Conservation (phyloP, 192 early-diverging fungal genomes). For the Endogone sp. region DNA sequence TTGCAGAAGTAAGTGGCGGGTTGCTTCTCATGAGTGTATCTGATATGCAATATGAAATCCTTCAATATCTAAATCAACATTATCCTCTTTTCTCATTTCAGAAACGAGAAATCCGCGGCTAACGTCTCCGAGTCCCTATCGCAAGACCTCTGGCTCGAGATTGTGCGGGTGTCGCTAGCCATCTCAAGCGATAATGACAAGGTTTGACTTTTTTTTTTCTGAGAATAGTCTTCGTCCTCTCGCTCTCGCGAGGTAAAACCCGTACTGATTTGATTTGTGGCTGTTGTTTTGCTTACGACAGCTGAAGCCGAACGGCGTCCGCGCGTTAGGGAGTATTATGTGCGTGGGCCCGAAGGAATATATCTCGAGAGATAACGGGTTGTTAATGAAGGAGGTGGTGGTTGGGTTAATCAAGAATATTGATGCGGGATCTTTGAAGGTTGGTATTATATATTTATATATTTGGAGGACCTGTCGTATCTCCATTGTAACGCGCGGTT, state of each 20-base stretch:
- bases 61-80: too few species aligned
- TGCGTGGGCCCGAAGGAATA: slow-evolving; percentile 44
- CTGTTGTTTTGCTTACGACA: slow-evolving; percentile 19
- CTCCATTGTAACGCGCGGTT: too few species aligned
- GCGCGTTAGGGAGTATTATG: slow-evolving; percentile 63
- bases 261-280: background rate
- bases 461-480: too few species aligned
- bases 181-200: slow-evolving; percentile 73
- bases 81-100: background rate
- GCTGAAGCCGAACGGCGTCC: slow-evolving; percentile 67
- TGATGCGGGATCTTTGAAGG: slow-evolving; percentile 59
- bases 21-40: background rate
- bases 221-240: too few species aligned
- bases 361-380: slow-evolving; percentile 28
- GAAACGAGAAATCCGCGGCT: slow-evolving; percentile 10
- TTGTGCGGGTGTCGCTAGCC: slow-evolving; percentile 38
- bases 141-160: slow-evolving; percentile 33
- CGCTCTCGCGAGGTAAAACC: background rate
- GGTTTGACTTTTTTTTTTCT: too few species aligned
- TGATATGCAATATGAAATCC: too few species aligned
- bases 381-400: slow-evolving; percentile 38
- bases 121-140: slow-evolving; percentile 40
- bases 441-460: slow-evolving; percentile 12
- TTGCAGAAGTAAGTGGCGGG: slow-evolving; percentile 1
- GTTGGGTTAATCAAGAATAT: slow-evolving; percentile 51